phyloP scores from a whole-genome alignment of 1,139 yeast genomes.

The Wickerhamiella pararugosa region DNA sequence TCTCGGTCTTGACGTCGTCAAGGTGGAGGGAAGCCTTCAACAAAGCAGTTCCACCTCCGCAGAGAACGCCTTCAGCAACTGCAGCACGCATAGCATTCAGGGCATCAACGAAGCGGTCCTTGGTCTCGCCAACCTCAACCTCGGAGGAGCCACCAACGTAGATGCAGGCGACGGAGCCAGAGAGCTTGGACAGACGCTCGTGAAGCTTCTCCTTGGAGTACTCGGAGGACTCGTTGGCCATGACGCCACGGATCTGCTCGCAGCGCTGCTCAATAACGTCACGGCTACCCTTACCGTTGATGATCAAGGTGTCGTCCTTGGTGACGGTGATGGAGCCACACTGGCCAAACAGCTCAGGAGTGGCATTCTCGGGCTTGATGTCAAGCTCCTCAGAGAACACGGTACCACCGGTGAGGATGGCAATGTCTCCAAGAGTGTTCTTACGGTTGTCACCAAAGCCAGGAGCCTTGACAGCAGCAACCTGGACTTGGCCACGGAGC shows the following conservation, averaged over 20 bases:
- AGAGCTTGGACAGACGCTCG: slow-evolving; percentile 94
- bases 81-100: slow-evolving; percentile 99
- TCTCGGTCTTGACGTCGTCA: slow-evolving; percentile 65
- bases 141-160: slow-evolving; percentile 98
- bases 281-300: slow-evolving; percentile 92
- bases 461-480: slow-evolving; percentile 97
- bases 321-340: slow-evolving; percentile 90
- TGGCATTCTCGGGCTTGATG: slow-evolving; percentile 92
- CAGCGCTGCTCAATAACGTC: slow-evolving; percentile 80
- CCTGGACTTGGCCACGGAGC: slow-evolving; percentile 98
- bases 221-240: slow-evolving; percentile 57
- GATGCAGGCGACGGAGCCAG: slow-evolving; percentile 98
- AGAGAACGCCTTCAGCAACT: slow-evolving; percentile 97
- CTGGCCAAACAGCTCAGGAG: slow-evolving; percentile 81
- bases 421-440: slow-evolving; percentile 94
- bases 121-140: slow-evolving; percentile 99
- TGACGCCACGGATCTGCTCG: slow-evolving; percentile 85
- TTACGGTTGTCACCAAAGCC: slow-evolving; percentile 99
- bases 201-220: slow-evolving; percentile 96
- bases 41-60: slow-evolving; percentile 99
- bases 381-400: slow-evolving; percentile 98
- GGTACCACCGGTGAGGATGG: slow-evolving; percentile 93
- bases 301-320: slow-evolving; percentile 90
- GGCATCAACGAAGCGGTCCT: slow-evolving; percentile 98
- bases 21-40: slow-evolving; percentile 82